A percentile compares a stretch with the other conserved stretches of the same genome.
These are phyloP conservation scores for Dendrobium chrysotoxum DNA, from an alignment of 106 monocot species.

Conservation along the genomic window DNA sequence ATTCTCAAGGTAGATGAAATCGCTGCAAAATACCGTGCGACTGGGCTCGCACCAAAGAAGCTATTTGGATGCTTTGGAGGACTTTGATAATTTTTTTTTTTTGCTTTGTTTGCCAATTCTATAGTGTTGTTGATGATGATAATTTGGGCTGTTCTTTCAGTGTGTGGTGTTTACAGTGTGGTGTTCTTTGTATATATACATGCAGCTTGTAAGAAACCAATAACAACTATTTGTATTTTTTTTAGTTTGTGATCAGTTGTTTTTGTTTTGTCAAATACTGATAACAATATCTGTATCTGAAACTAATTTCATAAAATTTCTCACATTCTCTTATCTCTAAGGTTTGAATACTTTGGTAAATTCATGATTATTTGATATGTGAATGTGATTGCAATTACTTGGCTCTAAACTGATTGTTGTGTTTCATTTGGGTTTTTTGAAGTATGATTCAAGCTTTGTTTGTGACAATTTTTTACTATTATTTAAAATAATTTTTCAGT, in stretches of 20 bases:
- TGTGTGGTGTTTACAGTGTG: slow-evolving; percentile 3
- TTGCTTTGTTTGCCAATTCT: not conserved
- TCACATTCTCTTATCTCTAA: not conserved
- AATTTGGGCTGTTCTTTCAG: not conserved
- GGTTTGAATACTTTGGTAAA: not conserved
- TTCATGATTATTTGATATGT: not conserved
- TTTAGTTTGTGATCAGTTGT: not conserved
- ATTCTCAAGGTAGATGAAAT: slow-evolving; percentile 13
- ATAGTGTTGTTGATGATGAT: not conserved
- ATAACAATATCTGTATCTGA: not conserved
- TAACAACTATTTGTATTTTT: not conserved
- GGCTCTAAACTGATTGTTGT: no score
- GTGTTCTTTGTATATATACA: not conserved
- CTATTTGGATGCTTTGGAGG: slow-evolving; percentile 5
- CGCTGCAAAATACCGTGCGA: slow-evolving; percentile 18
- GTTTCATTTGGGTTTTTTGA: no score
- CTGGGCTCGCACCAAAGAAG: slow-evolving; percentile 9
- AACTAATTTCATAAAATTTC: not conserved
- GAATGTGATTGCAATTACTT: not conserved
- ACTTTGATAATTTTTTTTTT: not conserved
- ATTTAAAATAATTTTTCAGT: no score
- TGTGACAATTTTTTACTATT: no score
- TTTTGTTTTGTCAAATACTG: not conserved
- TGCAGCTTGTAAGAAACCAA: not conserved
- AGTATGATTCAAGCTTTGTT: no score